Evolutionary conservation across 192 early-diverging fungal genomes (phyloP).

Genomic region (Coemansia sp.): DNA sequence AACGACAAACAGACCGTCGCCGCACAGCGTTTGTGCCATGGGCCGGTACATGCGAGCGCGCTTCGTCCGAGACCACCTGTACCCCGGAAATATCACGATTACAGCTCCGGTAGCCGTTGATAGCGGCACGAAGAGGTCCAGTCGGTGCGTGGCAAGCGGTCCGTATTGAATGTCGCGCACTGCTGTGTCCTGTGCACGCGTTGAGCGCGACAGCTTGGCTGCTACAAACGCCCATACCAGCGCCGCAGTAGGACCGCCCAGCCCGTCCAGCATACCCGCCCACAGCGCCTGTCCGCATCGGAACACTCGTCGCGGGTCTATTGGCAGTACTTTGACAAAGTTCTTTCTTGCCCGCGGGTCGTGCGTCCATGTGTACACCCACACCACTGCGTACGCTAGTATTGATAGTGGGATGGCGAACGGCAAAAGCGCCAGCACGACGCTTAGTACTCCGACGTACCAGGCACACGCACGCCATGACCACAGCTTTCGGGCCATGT

Average conservation of each 20-base stretch:
- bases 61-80: constrained; percentile 50
- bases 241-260: constrained; percentile 44
- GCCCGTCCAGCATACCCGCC: constrained; percentile 51
- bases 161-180: constrained; percentile 54
- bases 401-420: constrained; percentile 35
- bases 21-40: constrained; percentile 54
- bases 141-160: constrained; percentile 45
- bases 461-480: constrained; percentile 19
- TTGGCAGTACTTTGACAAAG: constrained; percentile 33
- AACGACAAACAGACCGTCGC: constrained; percentile 51
- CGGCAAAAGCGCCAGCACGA: constrained; percentile 31
- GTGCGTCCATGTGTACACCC: constrained; percentile 53
- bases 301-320: constrained; percentile 44
- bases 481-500: constrained; percentile 9
- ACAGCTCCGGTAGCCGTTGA: constrained; percentile 22
- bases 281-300: constrained; percentile 47
- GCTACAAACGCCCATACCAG: constrained; percentile 43
- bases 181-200: constrained; percentile 44
- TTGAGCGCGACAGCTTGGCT: constrained; percentile 41
- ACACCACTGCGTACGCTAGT: constrained; percentile 33
- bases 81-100: constrained; percentile 46
- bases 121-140: constrained; percentile 50
- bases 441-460: constrained; percentile 11
- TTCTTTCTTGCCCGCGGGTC: constrained; percentile 45
- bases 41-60: constrained; percentile 51